These are phyloP conservation scores for Lasiosphaeriaceae sp. DNA, from an alignment of 495 filamentous ascomycete species.

Conservation along the genomic window DNA sequence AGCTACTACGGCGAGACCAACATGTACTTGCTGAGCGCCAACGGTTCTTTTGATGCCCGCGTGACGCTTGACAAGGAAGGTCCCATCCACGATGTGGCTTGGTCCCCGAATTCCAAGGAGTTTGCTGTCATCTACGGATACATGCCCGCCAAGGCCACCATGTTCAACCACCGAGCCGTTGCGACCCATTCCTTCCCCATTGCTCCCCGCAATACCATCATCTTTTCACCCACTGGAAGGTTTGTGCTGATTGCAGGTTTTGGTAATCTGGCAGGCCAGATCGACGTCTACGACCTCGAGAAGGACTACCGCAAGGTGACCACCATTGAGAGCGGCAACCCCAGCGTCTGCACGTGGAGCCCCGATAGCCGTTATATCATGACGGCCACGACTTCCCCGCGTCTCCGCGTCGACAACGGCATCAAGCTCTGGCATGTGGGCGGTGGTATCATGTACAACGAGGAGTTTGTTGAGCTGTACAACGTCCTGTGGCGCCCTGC, in stretches of 20 bases:
- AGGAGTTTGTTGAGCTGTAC: conserved; percentile 91
- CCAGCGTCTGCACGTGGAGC: conserved; percentile 93
- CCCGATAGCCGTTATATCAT: conserved; percentile 92
- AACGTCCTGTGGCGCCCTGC: conserved; percentile 88
- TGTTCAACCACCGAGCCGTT: conserved; percentile 85
- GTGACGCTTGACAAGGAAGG: conserved; percentile 95
- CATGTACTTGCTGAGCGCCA: conserved; percentile 89
- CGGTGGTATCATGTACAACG: conserved; percentile 87
- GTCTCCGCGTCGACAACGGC: conserved; percentile 93
- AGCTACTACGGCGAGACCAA: conserved; percentile 99
- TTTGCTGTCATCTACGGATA: conserved; percentile 97
- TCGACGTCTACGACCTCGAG: conserved; percentile 94
- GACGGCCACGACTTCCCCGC: conserved; percentile 92
- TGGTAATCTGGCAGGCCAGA: conserved; percentile 93
- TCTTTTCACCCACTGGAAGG: conserved; percentile 89
- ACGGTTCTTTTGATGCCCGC: conserved; percentile 86
- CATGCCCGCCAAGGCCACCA: conserved; percentile 96
- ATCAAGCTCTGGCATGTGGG: conserved; percentile 92
- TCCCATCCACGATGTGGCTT: conserved; percentile 96
- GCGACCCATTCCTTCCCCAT: conserved; percentile 78
- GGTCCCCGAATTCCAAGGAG: conserved; percentile 94
- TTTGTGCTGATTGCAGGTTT: conserved; percentile 95
- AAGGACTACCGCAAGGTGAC: conserved; percentile 85
- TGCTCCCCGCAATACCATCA: conserved; percentile 86
- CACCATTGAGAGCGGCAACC: conserved; percentile 93